Evolutionary conservation across 768 basidiomycete genomes (phyloP), one percentile per base, ranked within the genome.

Genomic region (Boletus reticuloceps): DNA sequence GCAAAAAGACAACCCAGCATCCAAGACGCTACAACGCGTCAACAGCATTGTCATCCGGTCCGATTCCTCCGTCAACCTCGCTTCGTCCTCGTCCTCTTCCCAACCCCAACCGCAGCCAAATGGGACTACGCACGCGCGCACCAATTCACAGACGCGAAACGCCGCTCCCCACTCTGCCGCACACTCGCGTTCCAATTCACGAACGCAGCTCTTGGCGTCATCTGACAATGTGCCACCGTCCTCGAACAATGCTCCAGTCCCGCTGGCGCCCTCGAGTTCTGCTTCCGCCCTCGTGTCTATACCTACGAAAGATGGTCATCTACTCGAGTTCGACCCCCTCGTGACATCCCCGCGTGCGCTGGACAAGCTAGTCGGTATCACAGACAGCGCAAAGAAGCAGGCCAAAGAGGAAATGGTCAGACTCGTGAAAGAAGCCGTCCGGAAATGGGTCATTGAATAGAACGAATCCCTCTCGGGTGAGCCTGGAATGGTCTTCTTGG

Each of bases 251-350:
- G 20, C 29, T 0, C 19, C 19, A 6, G 11, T 13, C 34, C 13
- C 44, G 1, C 19, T 31, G 13, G 31, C 12, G 11, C 41, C 60
- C 29, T 59, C 59, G 13, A 27, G 63, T 42, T 58, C 59, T n/a
- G 71, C 79, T 55, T 80, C 82, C 6, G 86, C 86, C 3, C 72
- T 89, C 32, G 84, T 91, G 13, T 83, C 87, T 1, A 85, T 94
- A n/a, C 84, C 89, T 6, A 91, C 86, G 0, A 82, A 79, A 39
- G 90, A 93, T 60, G 93, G 93, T 0, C 84, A 88, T 61, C 69
- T 88, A n/a, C 77, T 96, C 25, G 85, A 87, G 67, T 94, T 96
- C 63, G 88, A 96, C 61, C 92, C 93, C 10, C 74, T 95, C 41
- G 77, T 79, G 55, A 85, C 88, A 14, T 84, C 87, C 3, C 85